A percentile compares a stretch with the other conserved stretches of the same genome.
These are phyloP conservation scores for Colletotrichum sp. DNA, from an alignment of 2,329 filamentous ascomycete species.

Conservation along the genomic window DNA sequence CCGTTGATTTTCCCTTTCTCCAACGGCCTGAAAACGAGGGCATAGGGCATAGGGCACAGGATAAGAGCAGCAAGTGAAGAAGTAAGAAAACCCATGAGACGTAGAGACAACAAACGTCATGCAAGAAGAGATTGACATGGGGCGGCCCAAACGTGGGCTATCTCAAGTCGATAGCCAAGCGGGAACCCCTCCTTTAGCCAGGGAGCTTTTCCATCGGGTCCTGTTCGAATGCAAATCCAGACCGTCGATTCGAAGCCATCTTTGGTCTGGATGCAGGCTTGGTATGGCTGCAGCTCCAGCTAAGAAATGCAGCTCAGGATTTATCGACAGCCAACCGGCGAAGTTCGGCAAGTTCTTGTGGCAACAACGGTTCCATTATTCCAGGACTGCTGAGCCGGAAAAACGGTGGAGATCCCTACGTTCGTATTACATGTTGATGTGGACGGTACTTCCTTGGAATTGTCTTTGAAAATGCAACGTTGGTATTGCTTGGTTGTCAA, in stretches of 20 bases:
- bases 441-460: background rate
- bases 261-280: background rate
- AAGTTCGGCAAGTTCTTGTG: background rate
- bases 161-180: background rate
- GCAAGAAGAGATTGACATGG: background rate
- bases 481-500: background rate
- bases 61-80: background rate
- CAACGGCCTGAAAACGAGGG: background rate
- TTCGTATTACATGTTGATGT: background rate
- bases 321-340: background rate
- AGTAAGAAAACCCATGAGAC: background rate
- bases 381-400: background rate
- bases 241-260: background rate
- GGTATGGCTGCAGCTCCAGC: background rate
- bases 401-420: background rate
- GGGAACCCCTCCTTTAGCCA: background rate
- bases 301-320: background rate
- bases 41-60: background rate
- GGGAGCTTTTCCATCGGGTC: background rate
- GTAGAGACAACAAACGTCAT: background rate
- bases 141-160: background rate
- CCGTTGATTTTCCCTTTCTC: background rate
- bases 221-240: background rate
- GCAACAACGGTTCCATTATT: background rate
- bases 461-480: background rate